Evolutionary conservation across 192 early-diverging fungal genomes (phyloP).

Genomic region (Rhizoclosmatium sp.): DNA sequence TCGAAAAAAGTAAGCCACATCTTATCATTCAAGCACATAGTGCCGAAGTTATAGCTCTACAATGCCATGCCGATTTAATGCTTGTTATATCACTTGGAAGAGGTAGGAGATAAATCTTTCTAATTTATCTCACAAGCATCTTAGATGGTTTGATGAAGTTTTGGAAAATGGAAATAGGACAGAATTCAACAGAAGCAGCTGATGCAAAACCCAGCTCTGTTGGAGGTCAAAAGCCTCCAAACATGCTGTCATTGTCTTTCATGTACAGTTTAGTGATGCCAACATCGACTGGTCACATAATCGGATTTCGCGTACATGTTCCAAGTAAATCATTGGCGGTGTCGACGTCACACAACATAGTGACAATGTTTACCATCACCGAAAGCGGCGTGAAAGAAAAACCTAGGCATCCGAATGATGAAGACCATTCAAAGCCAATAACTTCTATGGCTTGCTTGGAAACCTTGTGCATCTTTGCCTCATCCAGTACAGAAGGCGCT

Average conservation of each 20-base stretch:
- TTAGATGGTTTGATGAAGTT: slow-evolving; percentile 50
- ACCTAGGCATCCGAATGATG: slow-evolving; percentile 51
- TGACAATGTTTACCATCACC: slow-evolving; percentile 7
- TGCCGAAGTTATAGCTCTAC: slow-evolving; percentile 36
- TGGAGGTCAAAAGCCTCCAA: background rate
- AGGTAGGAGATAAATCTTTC: slow-evolving; percentile 38
- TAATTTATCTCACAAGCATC: background rate
- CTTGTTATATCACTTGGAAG: slow-evolving; percentile 41
- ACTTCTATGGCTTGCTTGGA: slow-evolving; percentile 41
- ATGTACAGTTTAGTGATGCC: background rate
- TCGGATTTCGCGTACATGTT: slow-evolving; percentile 1
- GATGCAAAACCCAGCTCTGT: slow-evolving; percentile 13
- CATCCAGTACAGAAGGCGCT: slow-evolving; percentile 51
- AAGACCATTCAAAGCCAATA: slow-evolving; percentile 51
- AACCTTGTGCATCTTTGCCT: slow-evolving; percentile 44
- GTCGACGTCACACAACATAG: background rate
- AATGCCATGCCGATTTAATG: slow-evolving; percentile 32
- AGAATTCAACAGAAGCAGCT: background rate
- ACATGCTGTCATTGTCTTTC: background rate
- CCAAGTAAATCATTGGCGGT: slow-evolving; percentile 7
- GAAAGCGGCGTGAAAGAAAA: background rate
- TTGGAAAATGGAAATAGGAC: slow-evolving; percentile 40
- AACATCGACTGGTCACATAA: background rate
- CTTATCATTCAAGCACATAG: slow-evolving; percentile 50
- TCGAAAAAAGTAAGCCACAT: slow-evolving; percentile 39